Conservation (phyloP, 306 rosid species). For the Cicer judaicum region DNA sequence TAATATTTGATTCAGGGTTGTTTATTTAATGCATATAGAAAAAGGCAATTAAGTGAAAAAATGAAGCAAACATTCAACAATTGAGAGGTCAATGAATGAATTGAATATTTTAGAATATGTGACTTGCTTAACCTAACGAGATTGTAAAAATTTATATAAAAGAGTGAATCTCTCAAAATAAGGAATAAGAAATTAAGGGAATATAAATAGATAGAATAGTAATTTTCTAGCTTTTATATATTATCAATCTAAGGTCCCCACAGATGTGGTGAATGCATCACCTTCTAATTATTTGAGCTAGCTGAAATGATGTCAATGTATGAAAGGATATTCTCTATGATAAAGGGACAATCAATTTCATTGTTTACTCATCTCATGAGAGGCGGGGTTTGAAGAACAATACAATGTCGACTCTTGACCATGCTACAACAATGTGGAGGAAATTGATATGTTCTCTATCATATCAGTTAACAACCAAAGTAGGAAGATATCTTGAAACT, state of each 20-base stretch:
- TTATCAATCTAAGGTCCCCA: not conserved
- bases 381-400: too few species aligned
- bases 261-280: not conserved
- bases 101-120: slow-evolving; percentile 3
- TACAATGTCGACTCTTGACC: too few species aligned
- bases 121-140: not conserved
- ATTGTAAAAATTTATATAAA: not conserved
- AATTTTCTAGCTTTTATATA: not conserved
- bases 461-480: too few species aligned
- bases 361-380: too few species aligned
- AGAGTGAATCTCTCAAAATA: not conserved
- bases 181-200: not conserved
- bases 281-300: not conserved
- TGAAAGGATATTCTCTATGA: too few species aligned
- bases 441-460: too few species aligned
- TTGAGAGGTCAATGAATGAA: slow-evolving; percentile 4
- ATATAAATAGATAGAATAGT: not conserved
- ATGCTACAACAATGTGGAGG: too few species aligned
- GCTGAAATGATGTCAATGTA: not conserved
- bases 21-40: not conserved
- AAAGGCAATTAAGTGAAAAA: slow-evolving; percentile 16
- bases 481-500: too few species aligned
- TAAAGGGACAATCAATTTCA: too few species aligned
- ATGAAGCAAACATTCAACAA: not conserved
- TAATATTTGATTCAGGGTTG: slow-evolving; percentile 22